Conservation (phyloP, 2,329 filamentous ascomycete species). For the Sclerotiophoma versabilis region DNA sequence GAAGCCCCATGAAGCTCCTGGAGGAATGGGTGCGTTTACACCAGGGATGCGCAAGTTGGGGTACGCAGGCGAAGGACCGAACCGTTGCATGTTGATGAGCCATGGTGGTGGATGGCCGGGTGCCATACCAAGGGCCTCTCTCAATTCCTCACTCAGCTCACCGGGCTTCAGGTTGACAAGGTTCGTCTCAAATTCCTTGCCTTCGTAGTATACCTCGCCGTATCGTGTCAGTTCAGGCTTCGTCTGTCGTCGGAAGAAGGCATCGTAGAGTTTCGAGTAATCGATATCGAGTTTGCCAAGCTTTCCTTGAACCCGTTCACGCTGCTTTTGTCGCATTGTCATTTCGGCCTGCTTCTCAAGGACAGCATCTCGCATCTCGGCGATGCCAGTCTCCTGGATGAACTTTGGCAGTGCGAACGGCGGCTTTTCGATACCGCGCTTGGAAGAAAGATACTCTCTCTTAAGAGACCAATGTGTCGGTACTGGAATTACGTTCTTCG, state of each 20-base stretch:
- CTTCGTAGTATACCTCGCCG: constrained; percentile 99
- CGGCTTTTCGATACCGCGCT: constrained; percentile 94
- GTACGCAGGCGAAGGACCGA: constrained; percentile 92
- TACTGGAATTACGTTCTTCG: constrained; percentile 94
- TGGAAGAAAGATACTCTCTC: constrained; percentile 95
- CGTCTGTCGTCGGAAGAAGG: constrained; percentile 97
- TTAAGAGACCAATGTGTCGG: constrained; percentile 95
- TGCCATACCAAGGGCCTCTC: constrained; percentile 92
- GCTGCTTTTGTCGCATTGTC: constrained; percentile 91
- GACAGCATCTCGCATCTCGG: constrained; percentile 96
- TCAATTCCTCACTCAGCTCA: constrained; percentile 86
- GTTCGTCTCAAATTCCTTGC: constrained; percentile 97
- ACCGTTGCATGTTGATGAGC: constrained; percentile 96
- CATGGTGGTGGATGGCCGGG: constrained; percentile 93
- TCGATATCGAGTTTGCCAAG: constrained; percentile 98
- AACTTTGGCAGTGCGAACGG: constrained; percentile 93
- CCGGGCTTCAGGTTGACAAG: constrained; percentile 88
- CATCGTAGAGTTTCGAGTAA: constrained; percentile 97
- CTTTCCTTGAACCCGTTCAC: constrained; percentile 91
- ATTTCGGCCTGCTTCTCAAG: constrained; percentile 95
- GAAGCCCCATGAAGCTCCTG: constrained; percentile 92
- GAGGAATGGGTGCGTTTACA: constrained; percentile 88
- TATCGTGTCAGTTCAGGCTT: constrained; percentile 94
- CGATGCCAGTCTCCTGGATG: constrained; percentile 95
- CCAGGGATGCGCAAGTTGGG: constrained; percentile 94